phyloP scores from a whole-genome alignment of 768 basidiomycete species.

The Russula sp. region DNA sequence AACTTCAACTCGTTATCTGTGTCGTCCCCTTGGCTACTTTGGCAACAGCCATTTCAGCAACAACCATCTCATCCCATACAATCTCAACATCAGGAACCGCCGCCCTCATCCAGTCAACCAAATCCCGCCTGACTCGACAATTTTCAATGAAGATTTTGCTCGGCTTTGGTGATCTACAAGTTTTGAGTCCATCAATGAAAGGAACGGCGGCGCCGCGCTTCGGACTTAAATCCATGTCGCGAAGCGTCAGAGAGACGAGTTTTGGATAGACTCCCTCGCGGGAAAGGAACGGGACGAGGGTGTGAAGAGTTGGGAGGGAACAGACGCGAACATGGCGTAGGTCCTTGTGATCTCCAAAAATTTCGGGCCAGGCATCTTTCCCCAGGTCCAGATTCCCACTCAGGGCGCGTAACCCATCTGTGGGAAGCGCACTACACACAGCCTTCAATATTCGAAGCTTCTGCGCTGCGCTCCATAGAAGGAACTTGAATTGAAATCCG shows the following conservation, averaged over 20 bases:
- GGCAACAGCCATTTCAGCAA: background rate
- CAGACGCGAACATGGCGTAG: slow-evolving; percentile 19
- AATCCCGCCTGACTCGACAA: slow-evolving; percentile 10
- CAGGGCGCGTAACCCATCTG: slow-evolving; percentile 11
- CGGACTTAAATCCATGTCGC: background rate
- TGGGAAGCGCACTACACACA: slow-evolving; percentile 19
- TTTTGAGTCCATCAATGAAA: slow-evolving; percentile 6
- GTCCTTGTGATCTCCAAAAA: slow-evolving; percentile 12
- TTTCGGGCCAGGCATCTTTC: slow-evolving; percentile 16
- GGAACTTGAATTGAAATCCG: slow-evolving; percentile 14
- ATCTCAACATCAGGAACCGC: slow-evolving; percentile 12
- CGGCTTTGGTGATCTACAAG: slow-evolving; percentile 8
- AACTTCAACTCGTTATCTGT: too few species aligned
- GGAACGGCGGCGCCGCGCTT: background rate
- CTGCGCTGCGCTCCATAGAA: slow-evolving; percentile 25
- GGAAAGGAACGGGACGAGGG: slow-evolving; percentile 15
- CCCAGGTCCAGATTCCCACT: slow-evolving; percentile 18
- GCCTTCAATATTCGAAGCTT: slow-evolving; percentile 22
- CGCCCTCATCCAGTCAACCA: slow-evolving; percentile 8
- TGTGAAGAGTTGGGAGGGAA: slow-evolving; percentile 12
- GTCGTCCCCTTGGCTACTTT: background rate
- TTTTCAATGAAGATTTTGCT: slow-evolving; percentile 15
- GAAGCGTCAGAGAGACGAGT: slow-evolving; percentile 18
- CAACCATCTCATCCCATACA: slow-evolving; percentile 14
- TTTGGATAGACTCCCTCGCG: slow-evolving; percentile 14